Evolutionary conservation across 352 stramenopile species (phyloP), one percentile per base, ranked within the genome.

Genomic region (Phytophthora lateralis): DNA sequence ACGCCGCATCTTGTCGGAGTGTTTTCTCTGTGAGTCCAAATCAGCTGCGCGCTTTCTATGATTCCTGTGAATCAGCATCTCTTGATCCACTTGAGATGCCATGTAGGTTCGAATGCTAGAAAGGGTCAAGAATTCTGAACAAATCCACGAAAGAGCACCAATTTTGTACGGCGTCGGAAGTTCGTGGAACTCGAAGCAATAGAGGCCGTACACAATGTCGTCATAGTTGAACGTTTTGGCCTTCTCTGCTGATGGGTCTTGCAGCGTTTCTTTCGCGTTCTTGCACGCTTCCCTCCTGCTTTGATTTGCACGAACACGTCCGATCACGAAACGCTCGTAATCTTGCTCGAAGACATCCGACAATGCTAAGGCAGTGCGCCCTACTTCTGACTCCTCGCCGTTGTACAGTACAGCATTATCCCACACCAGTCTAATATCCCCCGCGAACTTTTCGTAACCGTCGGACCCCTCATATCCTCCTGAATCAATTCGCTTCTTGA

Each of bases 291-390:
- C 75, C 34, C 82, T 73, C 18, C 76, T 78, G 27, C 61, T 68
- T 39, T 85, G 58, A 30, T 93, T 91, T 6, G 82, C 80, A 42
- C 66, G 55, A 50, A 91, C 75, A 8, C 75, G 71, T 2, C 75
- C 76, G 44, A 82, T 62, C 3, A 94, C 85, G 53, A 92, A 83
- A n/a, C 79, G 74, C 39, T 87, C 67, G 57, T 90, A 94, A 46
- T 94, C 82, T 76, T 89, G 81, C 50, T 94, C 82, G 37, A 91
- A 94, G 20, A 94, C 78, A 58, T 92, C 85, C 1, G 85, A 92
- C 15, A 94, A 69, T 4, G 68, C 79, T n/a, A 86, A 51, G 3
- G 85, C 85, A 50, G 82, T 78, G 29, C 72, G 75, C 10, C 85
- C 85, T 21, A 94, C 72, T 52, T 92, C 81, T 6, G 85, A 92